Conservation (phyloP, 495 filamentous ascomycete genomes). For the Lophiotrema nucula region DNA sequence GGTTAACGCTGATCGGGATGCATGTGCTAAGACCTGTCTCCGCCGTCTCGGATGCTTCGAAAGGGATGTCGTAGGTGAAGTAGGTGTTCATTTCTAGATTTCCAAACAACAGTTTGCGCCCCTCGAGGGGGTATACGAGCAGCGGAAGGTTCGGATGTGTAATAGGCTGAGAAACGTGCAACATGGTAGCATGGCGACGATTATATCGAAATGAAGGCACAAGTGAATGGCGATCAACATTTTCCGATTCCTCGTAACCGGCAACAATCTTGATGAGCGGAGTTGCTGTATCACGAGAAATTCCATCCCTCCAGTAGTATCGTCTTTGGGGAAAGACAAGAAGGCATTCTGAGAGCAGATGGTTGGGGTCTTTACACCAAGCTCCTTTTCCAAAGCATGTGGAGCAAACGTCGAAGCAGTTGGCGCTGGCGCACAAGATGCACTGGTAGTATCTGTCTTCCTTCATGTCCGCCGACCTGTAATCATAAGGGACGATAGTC, state of each 20-base stretch:
- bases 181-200: neutral
- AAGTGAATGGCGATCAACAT: neutral
- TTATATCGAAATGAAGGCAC: neutral
- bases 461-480: neutral
- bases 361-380: neutral
- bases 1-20: neutral
- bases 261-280: slow-evolving; percentile 1
- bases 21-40: slow-evolving; percentile 1
- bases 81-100: neutral
- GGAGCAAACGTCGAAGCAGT: neutral
- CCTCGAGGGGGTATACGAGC: slow-evolving; percentile 1
- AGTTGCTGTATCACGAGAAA: neutral
- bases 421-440: neutral
- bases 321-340: neutral
- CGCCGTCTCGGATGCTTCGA: neutral
- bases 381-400: neutral
- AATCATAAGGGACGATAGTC: neutral
- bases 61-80: neutral
- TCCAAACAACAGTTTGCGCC: neutral
- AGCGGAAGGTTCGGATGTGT: neutral
- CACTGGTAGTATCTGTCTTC: slow-evolving; percentile 1
- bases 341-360: neutral
- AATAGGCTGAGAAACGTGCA: neutral
- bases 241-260: neutral
- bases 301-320: neutral